Evolutionary conservation across 495 filamentous ascomycete species (phyloP).

Genomic region (Aspergillus ellipticus): DNA sequence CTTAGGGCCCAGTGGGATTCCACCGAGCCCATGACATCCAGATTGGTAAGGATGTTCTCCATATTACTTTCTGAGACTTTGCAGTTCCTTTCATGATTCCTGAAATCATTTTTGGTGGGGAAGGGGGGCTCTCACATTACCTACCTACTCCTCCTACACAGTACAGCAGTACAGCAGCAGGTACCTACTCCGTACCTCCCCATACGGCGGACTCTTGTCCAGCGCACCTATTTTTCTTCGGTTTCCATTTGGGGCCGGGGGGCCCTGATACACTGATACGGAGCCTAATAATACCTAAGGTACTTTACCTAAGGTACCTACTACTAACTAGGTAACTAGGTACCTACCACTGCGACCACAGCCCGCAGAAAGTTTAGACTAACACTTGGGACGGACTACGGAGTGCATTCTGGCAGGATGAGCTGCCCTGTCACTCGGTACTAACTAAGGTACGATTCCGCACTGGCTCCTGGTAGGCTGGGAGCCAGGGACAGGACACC

Average conservation of each 20-base stretch:
- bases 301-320: no score
- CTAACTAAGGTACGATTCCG: background rate
- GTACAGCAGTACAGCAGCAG: no score
- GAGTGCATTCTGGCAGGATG: background rate
- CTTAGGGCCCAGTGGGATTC: background rate
- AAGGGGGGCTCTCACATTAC: background rate
- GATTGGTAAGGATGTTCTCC: background rate
- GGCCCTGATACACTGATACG: background rate
- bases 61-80: background rate
- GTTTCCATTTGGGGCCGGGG: background rate
- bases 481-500: background rate
- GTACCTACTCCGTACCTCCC: no score
- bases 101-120: background rate
- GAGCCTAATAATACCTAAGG: background rate
- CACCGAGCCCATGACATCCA: background rate
- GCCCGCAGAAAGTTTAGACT: background rate
- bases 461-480: no score
- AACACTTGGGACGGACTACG: background rate
- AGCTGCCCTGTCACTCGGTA: background rate
- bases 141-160: no score
- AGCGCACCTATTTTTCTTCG: no score
- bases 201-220: no score
- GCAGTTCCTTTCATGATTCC: background rate
- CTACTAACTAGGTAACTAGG: no score
- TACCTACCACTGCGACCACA: background rate